A percentile compares a stretch with the other conserved stretches of the same genome.
phyloP scores from a whole-genome alignment of 257 asterid species.

The Fraxinus quadrangulata region DNA sequence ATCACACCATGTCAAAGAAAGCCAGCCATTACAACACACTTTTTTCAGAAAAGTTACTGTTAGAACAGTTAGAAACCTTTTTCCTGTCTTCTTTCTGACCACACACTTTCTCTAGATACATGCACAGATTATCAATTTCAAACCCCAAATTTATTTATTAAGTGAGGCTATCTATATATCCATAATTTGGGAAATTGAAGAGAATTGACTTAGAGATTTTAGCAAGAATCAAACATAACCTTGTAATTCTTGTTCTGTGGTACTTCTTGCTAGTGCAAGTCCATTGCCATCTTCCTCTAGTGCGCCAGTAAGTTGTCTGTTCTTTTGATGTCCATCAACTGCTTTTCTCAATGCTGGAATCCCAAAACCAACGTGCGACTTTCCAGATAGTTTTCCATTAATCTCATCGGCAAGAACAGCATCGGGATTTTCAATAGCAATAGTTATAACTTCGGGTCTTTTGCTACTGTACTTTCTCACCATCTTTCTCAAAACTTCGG shows the following conservation, averaged over 20 bases:
- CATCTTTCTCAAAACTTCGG: constrained; percentile 88
- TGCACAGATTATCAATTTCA: neutral
- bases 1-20: neutral
- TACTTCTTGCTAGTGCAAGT: constrained; percentile 37
- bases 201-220: constrained; percentile 1
- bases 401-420: constrained; percentile 87
- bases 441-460: constrained; percentile 88
- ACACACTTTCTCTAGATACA: neutral
- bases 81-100: neutral
- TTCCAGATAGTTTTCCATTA: constrained; percentile 66
- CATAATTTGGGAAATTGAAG: neutral
- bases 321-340: constrained; percentile 54
- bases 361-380: constrained; percentile 46
- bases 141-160: neutral
- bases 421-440: constrained; percentile 83
- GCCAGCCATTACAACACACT: neutral
- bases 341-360: constrained; percentile 58
- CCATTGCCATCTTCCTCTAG: constrained; percentile 51
- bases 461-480: constrained; percentile 92
- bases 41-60: neutral
- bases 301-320: constrained; percentile 36
- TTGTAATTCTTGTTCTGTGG: constrained; percentile 46
- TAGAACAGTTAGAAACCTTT: neutral
- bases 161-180: neutral
- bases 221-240: constrained; percentile 46